These are phyloP conservation scores for Pseudocercospora macadamiae DNA, from an alignment of 2,329 filamentous ascomycete species.

Conservation along the genomic window DNA sequence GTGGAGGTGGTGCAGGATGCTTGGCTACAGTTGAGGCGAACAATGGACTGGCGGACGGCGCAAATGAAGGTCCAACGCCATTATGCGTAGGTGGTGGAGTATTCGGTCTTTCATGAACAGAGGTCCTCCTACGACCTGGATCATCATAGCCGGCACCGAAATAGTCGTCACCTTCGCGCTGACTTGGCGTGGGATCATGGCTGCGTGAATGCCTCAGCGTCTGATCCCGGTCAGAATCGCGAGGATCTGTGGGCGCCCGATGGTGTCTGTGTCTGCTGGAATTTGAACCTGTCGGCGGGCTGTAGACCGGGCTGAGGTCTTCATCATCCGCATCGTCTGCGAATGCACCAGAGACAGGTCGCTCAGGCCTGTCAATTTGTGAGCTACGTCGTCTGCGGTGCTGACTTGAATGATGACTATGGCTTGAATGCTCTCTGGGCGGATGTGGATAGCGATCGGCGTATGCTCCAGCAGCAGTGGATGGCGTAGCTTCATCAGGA, in stretches of 20 bases:
- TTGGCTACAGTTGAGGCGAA: constrained; percentile 42
- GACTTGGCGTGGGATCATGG: constrained; percentile 44
- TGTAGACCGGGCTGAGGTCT: constrained; percentile 23
- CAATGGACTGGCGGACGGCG: constrained; percentile 48
- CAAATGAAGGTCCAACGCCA: constrained; percentile 41
- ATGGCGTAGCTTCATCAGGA: constrained; percentile 22
- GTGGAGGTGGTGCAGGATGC: constrained; percentile 19
- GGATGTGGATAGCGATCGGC: constrained; percentile 19
- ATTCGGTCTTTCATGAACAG: constrained; percentile 25
- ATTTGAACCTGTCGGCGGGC: constrained; percentile 24
- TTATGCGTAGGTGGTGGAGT: constrained; percentile 27
- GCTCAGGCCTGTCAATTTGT: constrained; percentile 20
- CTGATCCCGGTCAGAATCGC: constrained; percentile 26
- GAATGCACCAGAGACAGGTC: constrained; percentile 16
- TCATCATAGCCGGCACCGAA: constrained; percentile 24
- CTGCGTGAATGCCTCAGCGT: constrained; percentile 46
- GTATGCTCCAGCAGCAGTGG: constrained; percentile 18
- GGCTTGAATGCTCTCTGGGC: constrained; percentile 20
- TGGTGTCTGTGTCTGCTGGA: constrained; percentile 23
- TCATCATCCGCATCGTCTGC: constrained; percentile 24
- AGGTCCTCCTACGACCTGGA: constrained; percentile 21
- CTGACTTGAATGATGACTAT: constrained; percentile 19
- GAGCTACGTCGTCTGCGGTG: constrained; percentile 23
- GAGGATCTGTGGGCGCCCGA: constrained; percentile 18
- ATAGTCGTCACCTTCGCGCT: constrained; percentile 36